A percentile compares a stretch with the other conserved stretches of the same genome.
Evolutionary conservation across 495 filamentous ascomycete genomes (phyloP).

Genomic region (Cercophora newfieldiana): DNA sequence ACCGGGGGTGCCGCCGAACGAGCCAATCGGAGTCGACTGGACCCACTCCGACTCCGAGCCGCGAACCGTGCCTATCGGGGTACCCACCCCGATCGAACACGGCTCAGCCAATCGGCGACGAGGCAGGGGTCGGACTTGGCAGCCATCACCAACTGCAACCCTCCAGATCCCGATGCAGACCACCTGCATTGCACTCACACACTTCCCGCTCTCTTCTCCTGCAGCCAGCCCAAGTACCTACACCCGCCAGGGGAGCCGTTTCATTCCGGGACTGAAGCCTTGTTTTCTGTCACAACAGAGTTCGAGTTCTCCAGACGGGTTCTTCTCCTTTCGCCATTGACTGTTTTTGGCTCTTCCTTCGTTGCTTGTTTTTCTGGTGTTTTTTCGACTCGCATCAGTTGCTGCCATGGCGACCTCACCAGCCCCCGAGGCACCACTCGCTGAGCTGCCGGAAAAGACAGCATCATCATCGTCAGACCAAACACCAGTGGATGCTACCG

Average conservation of each 20-base stretch:
- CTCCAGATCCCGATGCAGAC: background rate
- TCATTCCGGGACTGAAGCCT: background rate
- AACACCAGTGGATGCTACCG: background rate
- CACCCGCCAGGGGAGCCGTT: background rate
- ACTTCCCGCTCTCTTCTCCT: background rate
- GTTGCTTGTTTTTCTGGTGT: too few species aligned
- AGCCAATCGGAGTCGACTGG: constrained; percentile 15
- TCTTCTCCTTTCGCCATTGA: too few species aligned
- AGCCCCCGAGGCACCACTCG: background rate
- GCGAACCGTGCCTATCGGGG: background rate
- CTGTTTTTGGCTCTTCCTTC: too few species aligned
- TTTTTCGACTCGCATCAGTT: too few species aligned
- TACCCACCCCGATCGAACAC: background rate
- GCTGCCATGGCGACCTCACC: too few species aligned
- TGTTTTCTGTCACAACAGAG: too few species aligned
- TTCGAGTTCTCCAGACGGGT: background rate
- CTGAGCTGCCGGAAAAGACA: background rate
- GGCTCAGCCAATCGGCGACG: constrained; percentile 4
- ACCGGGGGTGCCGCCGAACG: background rate
- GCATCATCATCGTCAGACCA: background rate
- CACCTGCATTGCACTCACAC: constrained; percentile 1
- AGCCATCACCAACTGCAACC: background rate
- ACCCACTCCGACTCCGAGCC: constrained; percentile 10
- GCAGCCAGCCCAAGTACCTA: background rate
- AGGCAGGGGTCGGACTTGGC: background rate